These are phyloP conservation scores for Colletotrichum tamarilloi DNA, from an alignment of 2,329 filamentous ascomycete species.

Conservation along the genomic window DNA sequence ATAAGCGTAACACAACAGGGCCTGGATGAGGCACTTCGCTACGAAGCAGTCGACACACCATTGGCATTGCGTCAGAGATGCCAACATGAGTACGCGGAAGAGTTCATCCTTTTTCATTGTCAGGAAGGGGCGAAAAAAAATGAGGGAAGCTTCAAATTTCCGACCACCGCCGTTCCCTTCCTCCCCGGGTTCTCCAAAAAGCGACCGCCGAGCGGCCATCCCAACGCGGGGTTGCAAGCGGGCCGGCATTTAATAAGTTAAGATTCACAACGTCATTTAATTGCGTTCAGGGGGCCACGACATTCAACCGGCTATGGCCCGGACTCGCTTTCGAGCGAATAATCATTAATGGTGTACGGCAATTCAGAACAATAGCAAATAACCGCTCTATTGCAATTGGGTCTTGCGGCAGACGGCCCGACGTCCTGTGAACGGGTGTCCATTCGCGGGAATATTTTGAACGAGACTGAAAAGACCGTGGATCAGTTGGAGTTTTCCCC, in stretches of 20 bases:
- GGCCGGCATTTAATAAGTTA: slow-evolving; percentile 8
- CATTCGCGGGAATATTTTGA: background rate
- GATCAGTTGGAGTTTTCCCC: background rate
- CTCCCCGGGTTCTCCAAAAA: background rate
- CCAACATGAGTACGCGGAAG: background rate
- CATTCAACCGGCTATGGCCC: background rate
- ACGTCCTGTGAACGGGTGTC: background rate
- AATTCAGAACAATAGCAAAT: background rate
- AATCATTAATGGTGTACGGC: background rate
- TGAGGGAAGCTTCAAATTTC: background rate
- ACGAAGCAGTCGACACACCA: background rate
- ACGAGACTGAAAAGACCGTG: background rate
- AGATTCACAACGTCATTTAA: slow-evolving; percentile 20
- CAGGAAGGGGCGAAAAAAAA: background rate
- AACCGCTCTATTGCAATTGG: slow-evolving; percentile 3
- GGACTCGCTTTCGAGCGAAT: background rate
- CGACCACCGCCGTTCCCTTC: background rate
- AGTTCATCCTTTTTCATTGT: background rate
- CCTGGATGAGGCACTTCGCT: background rate
- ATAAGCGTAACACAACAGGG: background rate
- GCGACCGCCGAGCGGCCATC: slow-evolving; percentile 1
- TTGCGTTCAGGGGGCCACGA: background rate
- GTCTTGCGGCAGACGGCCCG: background rate
- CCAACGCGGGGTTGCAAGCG: slow-evolving; percentile 27
- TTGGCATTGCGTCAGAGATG: background rate